Evolutionary conservation across 2,329 filamentous ascomycete genomes (phyloP).

Genomic region (Calonectria henricotiae): DNA sequence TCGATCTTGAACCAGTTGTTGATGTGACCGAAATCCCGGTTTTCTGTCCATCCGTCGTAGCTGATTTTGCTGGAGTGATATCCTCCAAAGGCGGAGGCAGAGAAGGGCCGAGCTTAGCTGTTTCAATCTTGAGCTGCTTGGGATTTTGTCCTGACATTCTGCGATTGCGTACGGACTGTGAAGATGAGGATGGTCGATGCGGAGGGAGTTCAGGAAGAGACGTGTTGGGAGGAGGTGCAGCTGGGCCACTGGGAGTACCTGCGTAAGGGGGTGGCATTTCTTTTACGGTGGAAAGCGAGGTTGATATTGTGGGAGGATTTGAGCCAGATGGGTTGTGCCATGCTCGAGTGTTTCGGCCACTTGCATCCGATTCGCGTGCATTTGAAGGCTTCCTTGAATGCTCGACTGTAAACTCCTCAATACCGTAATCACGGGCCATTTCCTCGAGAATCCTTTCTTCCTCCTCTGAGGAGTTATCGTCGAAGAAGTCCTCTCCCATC

Average conservation of each 20-base stretch:
- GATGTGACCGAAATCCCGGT: conserved; percentile 22
- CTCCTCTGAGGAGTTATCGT: conserved; percentile 77
- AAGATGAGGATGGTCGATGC: conserved; percentile 54
- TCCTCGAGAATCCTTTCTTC: conserved; percentile 89
- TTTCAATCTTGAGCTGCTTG: conserved; percentile 93
- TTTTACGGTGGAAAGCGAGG: conserved; percentile 76
- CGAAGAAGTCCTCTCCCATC: conserved; percentile 72
- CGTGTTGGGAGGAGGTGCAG: conserved; percentile 67
- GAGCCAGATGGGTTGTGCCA: conserved; percentile 87
- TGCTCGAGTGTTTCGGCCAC: conserved; percentile 81
- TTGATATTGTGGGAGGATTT: conserved; percentile 67
- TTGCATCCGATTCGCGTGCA: conserved; percentile 87
- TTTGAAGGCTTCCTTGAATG: conserved; percentile 70
- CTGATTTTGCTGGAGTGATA: conserved; percentile 38
- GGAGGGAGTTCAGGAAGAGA: conserved; percentile 65
- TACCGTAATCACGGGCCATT: conserved; percentile 86
- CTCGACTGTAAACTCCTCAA: conserved; percentile 85
- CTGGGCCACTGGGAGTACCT: conserved; percentile 49
- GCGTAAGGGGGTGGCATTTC: conserved; percentile 65
- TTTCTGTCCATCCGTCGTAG: conserved; percentile 36
- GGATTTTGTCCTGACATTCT: conserved; percentile 85
- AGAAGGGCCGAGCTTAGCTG: conserved; percentile 59
- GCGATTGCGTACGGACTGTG: conserved; percentile 78
- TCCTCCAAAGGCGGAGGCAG: conserved; percentile 42
- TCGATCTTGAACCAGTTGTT: conserved; percentile 33